phyloP scores from a whole-genome alignment of 495 filamentous ascomycete species.

The Hyaloscypha hepaticicola region DNA sequence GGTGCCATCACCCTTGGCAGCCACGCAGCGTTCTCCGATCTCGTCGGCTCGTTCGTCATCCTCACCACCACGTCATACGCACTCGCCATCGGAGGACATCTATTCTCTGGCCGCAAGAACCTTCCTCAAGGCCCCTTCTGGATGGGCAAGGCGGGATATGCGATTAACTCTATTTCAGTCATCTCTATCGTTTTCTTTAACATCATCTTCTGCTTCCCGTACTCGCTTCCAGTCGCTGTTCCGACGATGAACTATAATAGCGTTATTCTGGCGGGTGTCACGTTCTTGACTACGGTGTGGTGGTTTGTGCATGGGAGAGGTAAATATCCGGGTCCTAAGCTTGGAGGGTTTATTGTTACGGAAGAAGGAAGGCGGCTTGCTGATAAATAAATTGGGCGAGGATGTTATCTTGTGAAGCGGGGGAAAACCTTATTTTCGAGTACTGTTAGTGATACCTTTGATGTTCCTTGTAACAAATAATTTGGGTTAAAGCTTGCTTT shows the following conservation, averaged over 20 bases:
- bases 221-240: constrained; percentile 51
- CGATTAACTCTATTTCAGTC: constrained; percentile 58
- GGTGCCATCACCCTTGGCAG: constrained; percentile 74
- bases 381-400: neutral
- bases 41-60: constrained; percentile 74
- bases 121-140: constrained; percentile 69
- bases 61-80: constrained; percentile 72
- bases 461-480: neutral
- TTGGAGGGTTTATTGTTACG: constrained; percentile 26
- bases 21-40: constrained; percentile 71
- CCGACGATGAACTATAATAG: constrained; percentile 71
- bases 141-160: constrained; percentile 60
- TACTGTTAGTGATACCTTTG: neutral
- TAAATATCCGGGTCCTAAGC: constrained; percentile 60
- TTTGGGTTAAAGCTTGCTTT: neutral
- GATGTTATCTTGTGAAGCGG: neutral
- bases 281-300: constrained; percentile 55
- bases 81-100: constrained; percentile 71
- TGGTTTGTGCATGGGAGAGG: constrained; percentile 59
- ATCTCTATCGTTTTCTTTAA: constrained; percentile 68
- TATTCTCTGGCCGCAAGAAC: constrained; percentile 61
- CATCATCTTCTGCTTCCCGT: constrained; percentile 75
- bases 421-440: neutral
- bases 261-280: constrained; percentile 59
- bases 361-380: constrained; percentile 10